Evolutionary conservation across 305 asterid genomes (phyloP), one percentile per base, ranked within the genome.

Genomic region (Solanum aculeatissimum): DNA sequence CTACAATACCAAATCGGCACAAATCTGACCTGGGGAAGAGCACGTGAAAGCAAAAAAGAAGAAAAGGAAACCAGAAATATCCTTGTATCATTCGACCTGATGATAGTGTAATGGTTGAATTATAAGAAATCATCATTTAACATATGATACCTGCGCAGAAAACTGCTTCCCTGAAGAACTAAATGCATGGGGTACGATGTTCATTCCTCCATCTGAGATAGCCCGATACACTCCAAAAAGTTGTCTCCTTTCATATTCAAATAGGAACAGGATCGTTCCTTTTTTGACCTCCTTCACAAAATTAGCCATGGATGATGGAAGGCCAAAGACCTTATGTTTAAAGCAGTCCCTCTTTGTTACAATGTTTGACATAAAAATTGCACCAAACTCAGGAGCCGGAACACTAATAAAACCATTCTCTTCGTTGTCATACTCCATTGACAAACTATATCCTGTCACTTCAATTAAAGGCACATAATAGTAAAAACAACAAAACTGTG

Each of bases 171-270:
- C 96, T 58, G 91, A 84, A 79, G 88, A 89, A 54, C 80, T 86
- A 88, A 91, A 93, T 32, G 88, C 92, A 84, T 89, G 78, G 63
- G 97, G 93, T 66, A 83, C 87, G 81, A 94, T 91, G 85, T 94
- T 92, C 86, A 91, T 85, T 86, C 86, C 90, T 23, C 98, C 98
- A 87, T 95, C 95, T 66, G 93, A 89, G 83, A 87, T 85, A 60
- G 98, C 98, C 91, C 58, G 91, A 90, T 86, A 95, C 80, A 95
- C 98, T 83, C 98, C 98, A 88, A 87, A 94, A 12, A 95, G 92
- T 79, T 92, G 90, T 85, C 98, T 87, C 84, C 69, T 94, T 86
- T 91, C 93, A 82, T 62, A 90, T 71, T 95, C 97, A 89, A 95
- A 93, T 82, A 95, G 91, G 92, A 95, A 95, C 84, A 94, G 90